Percentiles rank a stretch among this genome's conserved stretches.
Conservation (phyloP, 2,329 filamentous ascomycete genomes). For the Chaetomiaceae sp. region DNA sequence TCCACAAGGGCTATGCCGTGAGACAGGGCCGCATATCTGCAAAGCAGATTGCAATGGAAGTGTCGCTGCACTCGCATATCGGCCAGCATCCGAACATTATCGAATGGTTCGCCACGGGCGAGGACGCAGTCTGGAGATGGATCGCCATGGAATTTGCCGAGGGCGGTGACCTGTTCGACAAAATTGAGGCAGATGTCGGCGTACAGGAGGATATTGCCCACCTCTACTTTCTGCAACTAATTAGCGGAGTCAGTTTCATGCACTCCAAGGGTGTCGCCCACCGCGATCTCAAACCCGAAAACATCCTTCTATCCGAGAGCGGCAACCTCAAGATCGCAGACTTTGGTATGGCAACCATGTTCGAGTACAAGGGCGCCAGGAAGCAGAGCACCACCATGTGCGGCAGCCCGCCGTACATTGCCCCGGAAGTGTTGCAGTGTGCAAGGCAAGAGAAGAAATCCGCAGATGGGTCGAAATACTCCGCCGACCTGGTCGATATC, state of each 20-base stretch:
- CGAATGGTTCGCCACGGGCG: slow-evolving; percentile 81
- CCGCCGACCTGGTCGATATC: slow-evolving; percentile 79
- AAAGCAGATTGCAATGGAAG: slow-evolving; percentile 89
- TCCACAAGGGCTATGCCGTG: slow-evolving; percentile 93
- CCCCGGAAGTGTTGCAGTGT: slow-evolving; percentile 75
- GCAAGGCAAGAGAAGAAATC: slow-evolving; percentile 44
- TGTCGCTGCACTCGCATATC: slow-evolving; percentile 82
- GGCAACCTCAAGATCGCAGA: slow-evolving; percentile 93
- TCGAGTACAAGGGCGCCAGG: slow-evolving; percentile 77
- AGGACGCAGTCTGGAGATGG: slow-evolving; percentile 87
- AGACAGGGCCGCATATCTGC: slow-evolving; percentile 82
- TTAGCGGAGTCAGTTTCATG: slow-evolving; percentile 89
- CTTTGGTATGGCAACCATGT: slow-evolving; percentile 92
- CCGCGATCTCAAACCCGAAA: slow-evolving; percentile 89
- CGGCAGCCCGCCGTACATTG: slow-evolving; percentile 94
- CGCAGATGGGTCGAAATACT: slow-evolving; percentile 56
- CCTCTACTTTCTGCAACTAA: slow-evolving; percentile 89
- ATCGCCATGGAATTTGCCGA: slow-evolving; percentile 97
- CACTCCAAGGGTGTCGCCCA: slow-evolving; percentile 94
- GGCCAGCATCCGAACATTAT: slow-evolving; percentile 91
- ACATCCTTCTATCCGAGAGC: slow-evolving; percentile 79
- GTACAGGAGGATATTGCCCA: slow-evolving; percentile 94
- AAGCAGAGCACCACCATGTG: slow-evolving; percentile 87
- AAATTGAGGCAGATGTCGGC: slow-evolving; percentile 95
- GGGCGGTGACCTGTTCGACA: slow-evolving; percentile 96